Base-by-base conservation (phyloP, 1,139 yeast genomes). In the Candida pseudoviswanathii region DNA sequence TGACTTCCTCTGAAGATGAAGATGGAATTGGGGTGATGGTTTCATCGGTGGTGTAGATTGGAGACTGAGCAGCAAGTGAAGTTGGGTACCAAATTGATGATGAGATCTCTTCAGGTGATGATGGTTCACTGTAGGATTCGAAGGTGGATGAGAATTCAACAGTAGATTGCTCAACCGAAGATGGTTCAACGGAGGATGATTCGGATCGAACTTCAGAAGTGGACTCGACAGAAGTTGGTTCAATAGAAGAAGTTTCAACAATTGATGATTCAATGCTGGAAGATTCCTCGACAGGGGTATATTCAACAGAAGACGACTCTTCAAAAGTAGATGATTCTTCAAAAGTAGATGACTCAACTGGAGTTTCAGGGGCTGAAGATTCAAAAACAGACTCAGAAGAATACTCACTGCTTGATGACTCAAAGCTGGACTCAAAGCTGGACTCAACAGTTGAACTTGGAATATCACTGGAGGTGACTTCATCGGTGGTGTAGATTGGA, bases 281-380 rank as follows among this genome's bases (percentile, higher is more conserved):
- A 16, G 30, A 21, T 41, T 29, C 16, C 9, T 7, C 31, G n/a
- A 16, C 5, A 6, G 24, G 1, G 26, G 44, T 16, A 24, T 2
- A 10, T 11, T 40, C 34, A 40, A 22, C 30, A 10, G 54, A 33
- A 4, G 46, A 32, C 6, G 51, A 11, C 25, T 50, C 26, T 25
- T 25, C 43, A 36, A 22, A 39, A 31, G 44, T 22, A 6, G 45
- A 43, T 42, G 22, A 30, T 10, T 25, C 41, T 22, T 27, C 44
- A 24, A 25, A 4, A 26, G 32, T 16, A 1, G 39, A 22, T 22
- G 41, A 21, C 24, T 41, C 44, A 31, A 21, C 16, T 26, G 22
- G 7, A 9, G 21, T 38, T 31, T 45, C 44, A 3, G 47, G n/a
- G 7, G 54, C 31, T 5, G 36, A 21, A 5, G 42, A 2, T 40